A percentile compares a stretch with the other conserved stretches of the same genome.
These are phyloP conservation scores for Pisolithus tinctorius DNA, from an alignment of 768 basidiomycete genomes.

Conservation along the genomic window DNA sequence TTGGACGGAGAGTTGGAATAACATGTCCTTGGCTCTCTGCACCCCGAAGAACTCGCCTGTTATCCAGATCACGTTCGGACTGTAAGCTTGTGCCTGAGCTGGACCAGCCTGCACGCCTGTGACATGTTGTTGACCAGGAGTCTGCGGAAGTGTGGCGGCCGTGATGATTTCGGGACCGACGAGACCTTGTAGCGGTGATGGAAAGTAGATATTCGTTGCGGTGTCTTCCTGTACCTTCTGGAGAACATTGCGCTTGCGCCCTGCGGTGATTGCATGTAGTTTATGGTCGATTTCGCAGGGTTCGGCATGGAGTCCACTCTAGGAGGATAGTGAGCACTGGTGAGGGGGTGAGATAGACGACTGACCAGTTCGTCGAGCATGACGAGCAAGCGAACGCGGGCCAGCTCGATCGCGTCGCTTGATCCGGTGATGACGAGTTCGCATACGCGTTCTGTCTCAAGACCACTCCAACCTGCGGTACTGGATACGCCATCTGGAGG, in stretches of 20 bases:
- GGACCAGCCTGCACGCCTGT: background rate
- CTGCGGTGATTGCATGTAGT: slow-evolving; percentile 85
- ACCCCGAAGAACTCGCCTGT: slow-evolving; percentile 98
- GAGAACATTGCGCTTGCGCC: slow-evolving; percentile 77
- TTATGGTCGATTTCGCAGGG: slow-evolving; percentile 92
- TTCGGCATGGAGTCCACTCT: slow-evolving; percentile 91
- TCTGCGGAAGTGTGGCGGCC: slow-evolving; percentile 29
- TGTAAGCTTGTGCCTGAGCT: slow-evolving; percentile 34
- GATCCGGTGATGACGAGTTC: slow-evolving; percentile 87
- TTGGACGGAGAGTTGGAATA: slow-evolving; percentile 77
- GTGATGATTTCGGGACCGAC: slow-evolving; percentile 56
- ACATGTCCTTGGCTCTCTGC: slow-evolving; percentile 91
- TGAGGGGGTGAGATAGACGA: slow-evolving; percentile 9
- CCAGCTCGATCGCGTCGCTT: slow-evolving; percentile 85
- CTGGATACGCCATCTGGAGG: slow-evolving; percentile 73
- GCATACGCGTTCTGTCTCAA: slow-evolving; percentile 92
- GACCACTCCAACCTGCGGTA: slow-evolving; percentile 77
- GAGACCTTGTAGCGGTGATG: slow-evolving; percentile 83
- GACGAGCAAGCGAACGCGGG: slow-evolving; percentile 83
- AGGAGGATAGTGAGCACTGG: background rate
- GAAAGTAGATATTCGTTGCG: slow-evolving; percentile 93
- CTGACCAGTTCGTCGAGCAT: slow-evolving; percentile 93
- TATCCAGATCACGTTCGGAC: slow-evolving; percentile 83
- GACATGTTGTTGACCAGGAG: slow-evolving; percentile 5
- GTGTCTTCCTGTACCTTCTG: slow-evolving; percentile 97